These are phyloP conservation scores for Annona cherimola DNA, from an alignment of 164 flowering plant genomes.

Conservation along the genomic window DNA sequence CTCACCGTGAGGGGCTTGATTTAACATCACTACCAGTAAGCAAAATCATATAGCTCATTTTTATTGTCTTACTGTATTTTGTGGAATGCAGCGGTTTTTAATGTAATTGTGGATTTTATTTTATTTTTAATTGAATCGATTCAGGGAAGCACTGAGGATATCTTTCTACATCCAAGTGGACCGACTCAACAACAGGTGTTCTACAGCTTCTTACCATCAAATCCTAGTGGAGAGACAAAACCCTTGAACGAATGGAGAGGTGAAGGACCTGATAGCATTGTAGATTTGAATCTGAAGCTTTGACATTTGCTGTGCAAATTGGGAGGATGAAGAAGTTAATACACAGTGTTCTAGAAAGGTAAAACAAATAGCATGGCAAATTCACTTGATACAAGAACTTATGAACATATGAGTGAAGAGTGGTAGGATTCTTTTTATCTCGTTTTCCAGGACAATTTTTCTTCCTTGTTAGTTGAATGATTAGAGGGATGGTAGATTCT, in stretches of 20 bases:
- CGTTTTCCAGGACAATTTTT: too few species aligned
- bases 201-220: constrained; percentile 13
- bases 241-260: neutral
- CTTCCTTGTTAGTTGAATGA: neutral
- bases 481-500: neutral
- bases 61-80: neutral
- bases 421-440: neutral
- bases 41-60: neutral
- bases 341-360: neutral
- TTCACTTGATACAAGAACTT: neutral
- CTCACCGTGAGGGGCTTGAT: constrained; percentile 5
- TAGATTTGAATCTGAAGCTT: constrained; percentile 23
- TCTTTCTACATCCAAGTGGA: neutral
- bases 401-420: neutral
- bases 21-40: constrained; percentile 4
- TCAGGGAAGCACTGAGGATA: constrained; percentile 14
- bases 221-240: neutral
- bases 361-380: neutral
- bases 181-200: constrained; percentile 4
- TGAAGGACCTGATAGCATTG: constrained; percentile 4
- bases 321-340: neutral
- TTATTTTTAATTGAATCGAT: neutral
- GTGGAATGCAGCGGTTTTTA: neutral
- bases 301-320: neutral
- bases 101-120: neutral